Conservation (phyloP, 208 protist genomes). For the Acanthamoeba polyphaga region DNA sequence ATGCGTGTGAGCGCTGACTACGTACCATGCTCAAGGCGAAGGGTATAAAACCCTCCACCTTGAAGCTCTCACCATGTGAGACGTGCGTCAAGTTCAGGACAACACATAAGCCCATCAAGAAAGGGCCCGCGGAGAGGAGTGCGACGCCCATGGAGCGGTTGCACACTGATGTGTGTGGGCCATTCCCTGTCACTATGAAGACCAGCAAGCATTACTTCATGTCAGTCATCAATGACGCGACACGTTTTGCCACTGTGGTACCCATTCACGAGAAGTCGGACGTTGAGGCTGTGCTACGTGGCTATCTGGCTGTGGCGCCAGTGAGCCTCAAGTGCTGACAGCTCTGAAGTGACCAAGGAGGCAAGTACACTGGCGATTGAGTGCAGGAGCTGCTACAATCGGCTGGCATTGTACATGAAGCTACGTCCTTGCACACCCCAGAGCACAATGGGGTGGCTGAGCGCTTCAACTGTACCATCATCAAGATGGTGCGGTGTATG, state of each 20-base stretch:
- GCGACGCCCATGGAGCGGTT: neutral
- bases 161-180: constrained; percentile 11
- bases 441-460: constrained; percentile 37
- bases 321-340: neutral
- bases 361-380: neutral
- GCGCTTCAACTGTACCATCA: neutral
- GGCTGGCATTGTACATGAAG: neutral
- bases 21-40: neutral
- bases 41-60: no score
- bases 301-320: neutral
- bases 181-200: neutral
- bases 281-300: neutral
- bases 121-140: neutral
- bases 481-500: neutral
- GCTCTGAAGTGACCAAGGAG: neutral
- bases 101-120: neutral
- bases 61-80: no score
- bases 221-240: neutral
- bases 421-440: neutral
- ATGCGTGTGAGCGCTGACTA: neutral
- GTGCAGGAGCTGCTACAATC: neutral
- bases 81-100: neutral
- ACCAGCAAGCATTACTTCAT: neutral
- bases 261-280: neutral
- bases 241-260: neutral